These are phyloP conservation scores for Pseudogymnoascus sp. DNA, from an alignment of 2,329 filamentous ascomycete genomes.

Conservation along the genomic window DNA sequence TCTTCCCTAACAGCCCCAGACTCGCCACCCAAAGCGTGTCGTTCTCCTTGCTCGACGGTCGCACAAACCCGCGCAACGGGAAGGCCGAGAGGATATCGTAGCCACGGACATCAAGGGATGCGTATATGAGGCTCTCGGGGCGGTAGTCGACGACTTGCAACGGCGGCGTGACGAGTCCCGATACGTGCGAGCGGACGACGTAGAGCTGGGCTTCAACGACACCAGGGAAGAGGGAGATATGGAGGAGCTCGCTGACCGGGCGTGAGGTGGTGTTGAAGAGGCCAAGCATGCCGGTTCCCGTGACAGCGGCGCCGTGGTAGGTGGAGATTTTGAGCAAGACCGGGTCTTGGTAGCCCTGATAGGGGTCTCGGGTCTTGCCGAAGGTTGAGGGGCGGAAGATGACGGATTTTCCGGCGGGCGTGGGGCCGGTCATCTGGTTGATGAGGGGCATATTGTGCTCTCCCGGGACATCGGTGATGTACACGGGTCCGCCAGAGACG, in stretches of 20 bases:
- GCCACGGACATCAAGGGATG: conserved; percentile 56
- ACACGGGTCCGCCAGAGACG: conserved; percentile 84
- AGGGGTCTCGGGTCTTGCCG: conserved; percentile 66
- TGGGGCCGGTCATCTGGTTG: conserved; percentile 70
- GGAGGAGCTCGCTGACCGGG: conserved; percentile 60
- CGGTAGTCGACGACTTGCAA: conserved; percentile 34
- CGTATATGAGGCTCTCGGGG: conserved; percentile 46
- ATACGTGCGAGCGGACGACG: conserved; percentile 65
- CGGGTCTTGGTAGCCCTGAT: conserved; percentile 67
- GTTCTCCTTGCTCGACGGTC: conserved; percentile 27
- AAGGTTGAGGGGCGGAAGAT: conserved; percentile 72
- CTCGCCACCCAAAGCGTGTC: conserved; percentile 52
- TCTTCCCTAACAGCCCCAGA: conserved; percentile 76
- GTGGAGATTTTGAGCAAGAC: conserved; percentile 69
- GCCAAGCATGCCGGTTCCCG: conserved; percentile 70
- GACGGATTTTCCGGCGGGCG: conserved; percentile 64
- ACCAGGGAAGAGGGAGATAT: conserved; percentile 67
- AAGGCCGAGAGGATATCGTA: conserved; percentile 80
- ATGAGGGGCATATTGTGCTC: conserved; percentile 71
- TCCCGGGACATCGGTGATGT: conserved; percentile 85
- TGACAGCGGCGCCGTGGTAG: conserved; percentile 60
- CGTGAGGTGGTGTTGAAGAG: conserved; percentile 72
- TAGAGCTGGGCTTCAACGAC: conserved; percentile 53
- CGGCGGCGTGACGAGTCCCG: conserved; percentile 52
- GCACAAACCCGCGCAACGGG: conserved; percentile 52